A percentile compares a stretch with the other conserved stretches of the same genome.
Conservation (phyloP, 106 monocot genomes). For the Phalaenopsis aphrodite region DNA sequence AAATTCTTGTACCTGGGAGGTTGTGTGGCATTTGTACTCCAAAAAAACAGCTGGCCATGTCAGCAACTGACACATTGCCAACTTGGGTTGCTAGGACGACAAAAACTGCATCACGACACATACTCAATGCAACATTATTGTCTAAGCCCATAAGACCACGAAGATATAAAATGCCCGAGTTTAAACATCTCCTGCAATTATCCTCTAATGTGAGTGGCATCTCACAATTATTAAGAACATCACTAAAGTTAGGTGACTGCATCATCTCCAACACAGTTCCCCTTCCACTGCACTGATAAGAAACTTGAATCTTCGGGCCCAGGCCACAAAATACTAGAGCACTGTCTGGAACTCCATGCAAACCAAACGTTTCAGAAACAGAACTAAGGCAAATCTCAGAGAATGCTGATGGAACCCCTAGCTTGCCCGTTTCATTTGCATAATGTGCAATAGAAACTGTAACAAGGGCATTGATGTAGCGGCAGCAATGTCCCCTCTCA, state of each 20-base stretch:
- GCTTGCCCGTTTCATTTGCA: slow-evolving; percentile 65
- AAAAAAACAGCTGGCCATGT: slow-evolving; percentile 79
- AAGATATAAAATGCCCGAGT: slow-evolving; percentile 77
- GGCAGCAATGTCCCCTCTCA: slow-evolving; percentile 66
- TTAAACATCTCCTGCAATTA: slow-evolving; percentile 76
- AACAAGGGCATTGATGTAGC: slow-evolving; percentile 77
- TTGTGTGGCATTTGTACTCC: slow-evolving; percentile 55
- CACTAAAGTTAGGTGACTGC: slow-evolving; percentile 72
- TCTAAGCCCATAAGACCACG: slow-evolving; percentile 57
- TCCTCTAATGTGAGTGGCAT: slow-evolving; percentile 35
- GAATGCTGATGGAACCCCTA: slow-evolving; percentile 80
- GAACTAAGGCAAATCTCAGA: slow-evolving; percentile 60
- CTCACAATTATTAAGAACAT: slow-evolving; percentile 58
- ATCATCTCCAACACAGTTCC: slow-evolving; percentile 80
- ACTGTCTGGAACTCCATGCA: slow-evolving; percentile 53
- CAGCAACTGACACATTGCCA: slow-evolving; percentile 25
- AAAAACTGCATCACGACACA: slow-evolving; percentile 81
- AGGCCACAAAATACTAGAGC: slow-evolving; percentile 57
- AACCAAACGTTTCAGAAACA: slow-evolving; percentile 47
- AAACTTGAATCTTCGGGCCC: slow-evolving; percentile 79
- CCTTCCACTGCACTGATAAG: slow-evolving; percentile 76
- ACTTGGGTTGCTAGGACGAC: slow-evolving; percentile 73
- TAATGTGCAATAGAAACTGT: slow-evolving; percentile 74
- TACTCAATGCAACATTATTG: slow-evolving; percentile 78
- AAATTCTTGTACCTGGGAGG: slow-evolving; percentile 38